Percentiles rank a stretch among this genome's conserved stretches.
These are phyloP conservation scores for Massarina eburnea DNA, from an alignment of 2,329 filamentous ascomycete species.

Conservation along the genomic window DNA sequence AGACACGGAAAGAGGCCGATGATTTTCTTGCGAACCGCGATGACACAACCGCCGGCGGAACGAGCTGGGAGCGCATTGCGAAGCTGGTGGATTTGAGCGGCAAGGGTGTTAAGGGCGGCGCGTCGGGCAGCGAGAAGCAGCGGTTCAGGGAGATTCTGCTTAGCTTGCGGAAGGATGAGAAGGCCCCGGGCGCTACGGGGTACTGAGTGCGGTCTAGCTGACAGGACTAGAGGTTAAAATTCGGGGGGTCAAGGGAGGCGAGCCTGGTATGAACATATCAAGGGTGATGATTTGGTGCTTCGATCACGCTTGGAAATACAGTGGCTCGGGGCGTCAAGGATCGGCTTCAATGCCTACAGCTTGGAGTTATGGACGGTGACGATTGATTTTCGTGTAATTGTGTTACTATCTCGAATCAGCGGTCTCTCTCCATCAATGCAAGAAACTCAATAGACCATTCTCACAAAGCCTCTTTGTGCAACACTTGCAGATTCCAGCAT, in stretches of 20 bases:
- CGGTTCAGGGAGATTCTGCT: conserved; percentile 89
- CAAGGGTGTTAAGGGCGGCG: conserved; percentile 85
- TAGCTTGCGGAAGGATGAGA: conserved; percentile 90
- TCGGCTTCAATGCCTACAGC: neutral
- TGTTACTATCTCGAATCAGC: conserved; percentile 1
- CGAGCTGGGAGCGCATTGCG: conserved; percentile 97
- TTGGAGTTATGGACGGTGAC: conserved; percentile 2
- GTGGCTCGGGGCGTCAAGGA: neutral
- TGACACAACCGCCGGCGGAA: conserved; percentile 91
- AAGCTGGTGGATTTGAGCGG: conserved; percentile 97
- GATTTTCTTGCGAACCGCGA: conserved; percentile 87
- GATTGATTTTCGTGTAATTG: neutral
- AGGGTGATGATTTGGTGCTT: neutral
- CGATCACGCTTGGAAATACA: neutral
- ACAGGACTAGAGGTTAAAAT: neutral
- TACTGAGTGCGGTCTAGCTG: conserved; percentile 26
- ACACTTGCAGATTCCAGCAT: too few relatives aligned
- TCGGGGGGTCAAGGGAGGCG: neutral
- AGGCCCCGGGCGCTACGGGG: conserved; percentile 64
- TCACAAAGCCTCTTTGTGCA: too few relatives aligned
- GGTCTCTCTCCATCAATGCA: neutral
- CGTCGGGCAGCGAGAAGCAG: conserved; percentile 89
- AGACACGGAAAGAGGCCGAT: conserved; percentile 89
- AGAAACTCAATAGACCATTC: neutral
- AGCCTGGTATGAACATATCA: conserved; percentile 1